A percentile compares a stretch with the other conserved stretches of the same genome.
Evolutionary conservation across 306 rosid genomes (phyloP).

Genomic region (Cicer bijugum): DNA sequence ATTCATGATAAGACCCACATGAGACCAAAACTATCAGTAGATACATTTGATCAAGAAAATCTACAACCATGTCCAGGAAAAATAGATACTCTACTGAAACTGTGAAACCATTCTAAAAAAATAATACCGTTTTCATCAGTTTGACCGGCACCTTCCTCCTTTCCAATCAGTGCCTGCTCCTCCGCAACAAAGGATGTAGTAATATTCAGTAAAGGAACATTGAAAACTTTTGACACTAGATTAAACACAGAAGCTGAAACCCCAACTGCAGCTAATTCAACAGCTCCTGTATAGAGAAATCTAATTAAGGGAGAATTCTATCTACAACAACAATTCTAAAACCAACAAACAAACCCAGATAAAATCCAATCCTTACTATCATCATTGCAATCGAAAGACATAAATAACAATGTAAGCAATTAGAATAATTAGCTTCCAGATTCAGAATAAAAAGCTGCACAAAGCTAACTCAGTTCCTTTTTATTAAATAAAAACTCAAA

Average conservation of each 20-base stretch:
- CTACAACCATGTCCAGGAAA: conserved; percentile 14
- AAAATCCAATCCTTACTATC: conserved; percentile 5
- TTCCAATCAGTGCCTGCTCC: conserved; percentile 65
- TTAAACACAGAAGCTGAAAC: conserved; percentile 86
- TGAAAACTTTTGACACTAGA: conserved; percentile 81
- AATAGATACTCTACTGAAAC: conserved; percentile 10
- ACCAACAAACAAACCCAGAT: conserved; percentile 16
- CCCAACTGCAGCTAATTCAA: conserved; percentile 93
- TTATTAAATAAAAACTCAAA: conserved; percentile 21
- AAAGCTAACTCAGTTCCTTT: conserved; percentile 17
- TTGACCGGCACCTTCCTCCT: conserved; percentile 45
- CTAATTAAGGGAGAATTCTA: conserved; percentile 9
- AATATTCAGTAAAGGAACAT: conserved; percentile 78
- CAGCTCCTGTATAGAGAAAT: conserved; percentile 67
- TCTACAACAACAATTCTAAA: conserved; percentile 22
- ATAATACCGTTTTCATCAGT: conserved; percentile 52
- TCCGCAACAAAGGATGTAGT: conserved; percentile 97
- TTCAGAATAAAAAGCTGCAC: conserved; percentile 18
- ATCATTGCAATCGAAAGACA: conserved; percentile 13
- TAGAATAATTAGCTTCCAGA: conserved; percentile 19
- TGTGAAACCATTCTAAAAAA: conserved; percentile 10
- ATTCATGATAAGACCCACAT: conserved; percentile 47
- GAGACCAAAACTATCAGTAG: conserved; percentile 32
- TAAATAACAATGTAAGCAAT: neutral
- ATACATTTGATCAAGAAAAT: conserved; percentile 34